Evolutionary conservation across 1,284 basidiomycete genomes (phyloP).

Genomic region (Sphagnurus paluster): DNA sequence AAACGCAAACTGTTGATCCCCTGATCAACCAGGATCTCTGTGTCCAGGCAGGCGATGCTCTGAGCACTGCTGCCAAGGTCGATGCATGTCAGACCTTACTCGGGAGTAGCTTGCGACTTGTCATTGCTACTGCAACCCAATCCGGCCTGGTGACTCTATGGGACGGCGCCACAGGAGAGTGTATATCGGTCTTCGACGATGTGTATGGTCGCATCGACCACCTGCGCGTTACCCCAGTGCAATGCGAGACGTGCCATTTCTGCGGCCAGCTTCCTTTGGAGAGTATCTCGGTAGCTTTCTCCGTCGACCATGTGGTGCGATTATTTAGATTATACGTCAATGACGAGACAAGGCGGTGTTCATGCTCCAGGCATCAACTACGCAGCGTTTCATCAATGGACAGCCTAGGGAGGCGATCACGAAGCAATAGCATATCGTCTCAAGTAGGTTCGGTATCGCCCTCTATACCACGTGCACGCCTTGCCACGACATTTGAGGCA

Average conservation of each 20-base stretch:
- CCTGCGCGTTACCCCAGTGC: conserved; percentile 52
- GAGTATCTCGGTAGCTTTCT: conserved; percentile 61
- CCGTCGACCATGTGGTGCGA: conserved; percentile 57
- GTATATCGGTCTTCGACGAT: conserved; percentile 60
- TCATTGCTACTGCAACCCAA: conserved; percentile 64
- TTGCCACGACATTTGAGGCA: conserved; percentile 45
- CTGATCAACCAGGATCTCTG: conserved; percentile 42
- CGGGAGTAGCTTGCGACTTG: conserved; percentile 45
- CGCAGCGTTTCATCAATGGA: conserved; percentile 43
- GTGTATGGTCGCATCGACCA: conserved; percentile 52
- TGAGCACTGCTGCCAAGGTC: conserved; percentile 52
- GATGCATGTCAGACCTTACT: conserved; percentile 54
- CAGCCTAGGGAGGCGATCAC: conserved; percentile 51
- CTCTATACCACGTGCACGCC: conserved; percentile 43
- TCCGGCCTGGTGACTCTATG: conserved; percentile 71
- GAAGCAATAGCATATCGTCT: conserved; percentile 58
- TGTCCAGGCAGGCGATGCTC: conserved; percentile 56
- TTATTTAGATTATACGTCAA: conserved; percentile 62
- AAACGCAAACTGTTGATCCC: conserved; percentile 44
- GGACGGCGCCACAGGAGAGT: conserved; percentile 61
- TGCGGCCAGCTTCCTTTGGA: conserved; percentile 70
- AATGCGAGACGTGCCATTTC: conserved; percentile 54
- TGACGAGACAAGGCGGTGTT: conserved; percentile 62
- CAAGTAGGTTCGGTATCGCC: conserved; percentile 44
- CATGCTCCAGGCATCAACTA: conserved; percentile 56